A percentile compares a stretch with the other conserved stretches of the same genome.
These are phyloP conservation scores for Sarocladium brachiariae DNA, from an alignment of 2,329 filamentous ascomycete genomes.

Conservation along the genomic window DNA sequence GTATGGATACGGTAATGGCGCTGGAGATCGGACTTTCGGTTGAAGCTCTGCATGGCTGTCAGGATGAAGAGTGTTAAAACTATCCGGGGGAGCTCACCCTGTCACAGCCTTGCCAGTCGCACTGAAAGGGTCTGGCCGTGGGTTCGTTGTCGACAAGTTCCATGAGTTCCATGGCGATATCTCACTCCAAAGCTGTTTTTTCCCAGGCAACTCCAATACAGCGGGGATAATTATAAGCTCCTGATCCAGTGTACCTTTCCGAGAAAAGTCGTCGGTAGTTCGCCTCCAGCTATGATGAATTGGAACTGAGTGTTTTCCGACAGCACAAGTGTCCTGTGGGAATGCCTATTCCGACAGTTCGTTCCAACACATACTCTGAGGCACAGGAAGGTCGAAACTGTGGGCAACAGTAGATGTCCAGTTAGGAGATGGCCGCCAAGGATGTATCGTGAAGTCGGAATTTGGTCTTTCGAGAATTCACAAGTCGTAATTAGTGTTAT, in stretches of 20 bases:
- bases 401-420: too few species aligned
- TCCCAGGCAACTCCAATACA: neutral
- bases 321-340: too few species aligned
- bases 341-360: too few species aligned
- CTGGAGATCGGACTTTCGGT: conserved; percentile 64
- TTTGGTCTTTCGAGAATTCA: too few species aligned
- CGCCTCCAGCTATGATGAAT: too few species aligned
- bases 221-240: neutral
- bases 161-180: conserved; percentile 50
- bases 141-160: conserved; percentile 60
- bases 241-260: neutral
- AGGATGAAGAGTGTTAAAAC: conserved; percentile 6
- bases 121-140: conserved; percentile 55
- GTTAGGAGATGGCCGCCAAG: too few species aligned
- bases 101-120: conserved; percentile 55
- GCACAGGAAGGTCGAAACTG: neutral
- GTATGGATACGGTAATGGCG: conserved; percentile 67
- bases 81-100: conserved; percentile 42
- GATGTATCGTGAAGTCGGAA: too few species aligned
- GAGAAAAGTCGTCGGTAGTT: too few species aligned
- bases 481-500: neutral
- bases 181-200: neutral
- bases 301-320: too few species aligned
- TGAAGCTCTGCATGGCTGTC: conserved; percentile 51
- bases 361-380: too few species aligned